Base-by-base conservation (phyloP, 495 filamentous ascomycete genomes). In the Penicillium angulare region DNA sequence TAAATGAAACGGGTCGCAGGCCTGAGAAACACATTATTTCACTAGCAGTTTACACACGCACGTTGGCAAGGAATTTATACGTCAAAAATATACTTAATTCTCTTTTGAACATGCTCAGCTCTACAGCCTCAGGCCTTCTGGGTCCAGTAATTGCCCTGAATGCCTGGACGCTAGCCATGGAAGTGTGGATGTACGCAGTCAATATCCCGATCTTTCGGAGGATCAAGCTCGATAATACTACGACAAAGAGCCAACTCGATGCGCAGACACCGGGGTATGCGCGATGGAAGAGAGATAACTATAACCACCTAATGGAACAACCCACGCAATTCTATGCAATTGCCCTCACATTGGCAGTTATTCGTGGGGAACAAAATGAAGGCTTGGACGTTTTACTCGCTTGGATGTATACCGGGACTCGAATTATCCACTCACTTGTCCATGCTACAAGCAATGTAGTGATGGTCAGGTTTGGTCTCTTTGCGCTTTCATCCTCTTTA, bases 271-370 rank as follows among this genome's bases (percentile, higher is more conserved):
- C 62, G 9, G 20, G 59, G 6, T n/a, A 33, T 35, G 62, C 58
- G 8, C 59, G 59, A 38, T 65, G 62, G 62, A 62, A 61, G 43
- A 52, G 50, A 8, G 62, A 65, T 43, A 65, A 65, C 39, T 65
- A 38, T 46, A 62, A 60, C 44, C 47, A 65, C 42, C 54, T 65
- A 31, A 36, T 62, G 24, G 62, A 65, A 40, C 62, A 65, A 39
- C 62, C 62, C 2, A 65, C 62, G 21, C 62, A 65, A 16, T 65
- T 62, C 43, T 65, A 65, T 41, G 62, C 62, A 9, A 43, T 65
- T 8, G 56, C 52, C 3, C 45, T 65, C 6, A 52, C 48, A 12
- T 33, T 64, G 26, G 57, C 54, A 4, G 3, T 65, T 20, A 57
- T 52, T 7, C 49, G 53, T 16, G 55, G 43, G 4, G 55, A 43